Conservation (phyloP, 148 eudicot genomes). For the Chenopodium suecicum region DNA sequence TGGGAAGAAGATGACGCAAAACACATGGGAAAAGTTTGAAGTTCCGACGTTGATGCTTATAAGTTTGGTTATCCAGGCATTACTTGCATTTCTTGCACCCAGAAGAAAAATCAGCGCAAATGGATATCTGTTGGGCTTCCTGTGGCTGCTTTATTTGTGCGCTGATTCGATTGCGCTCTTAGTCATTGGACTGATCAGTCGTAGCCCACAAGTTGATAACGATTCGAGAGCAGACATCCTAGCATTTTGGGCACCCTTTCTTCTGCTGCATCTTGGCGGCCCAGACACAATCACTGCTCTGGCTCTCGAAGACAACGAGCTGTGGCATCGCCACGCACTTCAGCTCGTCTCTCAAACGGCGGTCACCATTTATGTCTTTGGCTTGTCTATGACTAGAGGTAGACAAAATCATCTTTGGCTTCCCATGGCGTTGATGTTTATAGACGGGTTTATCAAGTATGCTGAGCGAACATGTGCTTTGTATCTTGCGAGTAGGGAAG, state of each 20-base stretch:
- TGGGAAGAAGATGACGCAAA: too few species aligned
- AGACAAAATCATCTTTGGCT: not conserved
- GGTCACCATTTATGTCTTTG: not conserved
- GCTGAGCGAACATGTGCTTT: not conserved
- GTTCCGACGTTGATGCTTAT: not conserved
- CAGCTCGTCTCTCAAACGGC: not conserved
- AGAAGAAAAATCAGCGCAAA: too few species aligned
- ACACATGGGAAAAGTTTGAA: not conserved
- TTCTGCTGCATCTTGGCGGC: constrained; percentile 10
- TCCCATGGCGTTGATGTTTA: not conserved
- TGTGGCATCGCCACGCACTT: not conserved
- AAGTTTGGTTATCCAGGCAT: not conserved
- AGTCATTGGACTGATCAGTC: not conserved
- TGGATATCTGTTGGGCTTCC: too few species aligned
- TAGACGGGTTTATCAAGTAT: not conserved
- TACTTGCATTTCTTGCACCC: constrained; percentile 2
- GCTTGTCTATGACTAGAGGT: not conserved
- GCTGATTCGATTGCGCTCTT: not conserved
- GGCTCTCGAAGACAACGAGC: not conserved
- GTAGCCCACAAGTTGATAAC: too few species aligned
- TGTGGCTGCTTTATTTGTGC: constrained; percentile 11
- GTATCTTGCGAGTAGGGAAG: not conserved
- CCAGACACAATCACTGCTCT: constrained; percentile 21
- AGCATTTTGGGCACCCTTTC: constrained; percentile 15
- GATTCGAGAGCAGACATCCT: not conserved